A percentile compares a stretch with the other conserved stretches of the same genome.
These are phyloP conservation scores for Alternaria tenuissima DNA, from an alignment of 2,329 filamentous ascomycete species.

Conservation along the genomic window DNA sequence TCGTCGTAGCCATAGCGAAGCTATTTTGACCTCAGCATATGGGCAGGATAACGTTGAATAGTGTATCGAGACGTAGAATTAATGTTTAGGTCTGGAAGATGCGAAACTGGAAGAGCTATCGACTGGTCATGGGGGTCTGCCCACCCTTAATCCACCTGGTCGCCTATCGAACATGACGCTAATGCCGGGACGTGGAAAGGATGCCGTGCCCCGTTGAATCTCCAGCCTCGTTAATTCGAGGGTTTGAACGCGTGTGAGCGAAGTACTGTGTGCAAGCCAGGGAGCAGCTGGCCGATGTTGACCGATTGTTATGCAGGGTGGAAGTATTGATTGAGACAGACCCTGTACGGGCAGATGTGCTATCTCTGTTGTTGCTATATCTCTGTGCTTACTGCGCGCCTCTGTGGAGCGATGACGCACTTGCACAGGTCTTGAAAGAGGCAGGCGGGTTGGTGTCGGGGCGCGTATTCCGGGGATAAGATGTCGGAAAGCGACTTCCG, in stretches of 20 bases:
- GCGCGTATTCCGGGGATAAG: conserved; percentile 10
- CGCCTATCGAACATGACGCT: conserved; percentile 13
- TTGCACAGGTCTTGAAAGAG: neutral
- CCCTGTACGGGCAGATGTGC: neutral
- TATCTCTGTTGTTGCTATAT: neutral
- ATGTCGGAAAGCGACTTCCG: neutral
- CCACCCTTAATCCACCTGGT: conserved; percentile 4
- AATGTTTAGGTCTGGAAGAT: neutral
- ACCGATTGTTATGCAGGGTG: neutral
- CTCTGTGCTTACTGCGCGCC: neutral
- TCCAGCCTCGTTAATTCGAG: conserved; percentile 1
- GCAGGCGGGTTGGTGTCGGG: neutral
- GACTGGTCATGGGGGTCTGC: conserved; percentile 4
- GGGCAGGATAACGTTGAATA: neutral
- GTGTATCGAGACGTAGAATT: neutral
- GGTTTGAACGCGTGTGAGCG: neutral
- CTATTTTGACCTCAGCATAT: neutral
- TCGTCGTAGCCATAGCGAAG: conserved; percentile 4
- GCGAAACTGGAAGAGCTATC: neutral
- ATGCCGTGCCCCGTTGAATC: conserved; percentile 1
- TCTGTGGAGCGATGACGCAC: conserved; percentile 8
- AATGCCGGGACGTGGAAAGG: conserved; percentile 12
- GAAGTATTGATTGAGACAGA: neutral
- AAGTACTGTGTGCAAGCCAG: neutral
- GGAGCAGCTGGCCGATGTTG: conserved; percentile 4